Percentiles rank a stretch among this genome's conserved stretches.
Conservation (phyloP, 768 basidiomycete genomes). For the Podaxis sp. region DNA sequence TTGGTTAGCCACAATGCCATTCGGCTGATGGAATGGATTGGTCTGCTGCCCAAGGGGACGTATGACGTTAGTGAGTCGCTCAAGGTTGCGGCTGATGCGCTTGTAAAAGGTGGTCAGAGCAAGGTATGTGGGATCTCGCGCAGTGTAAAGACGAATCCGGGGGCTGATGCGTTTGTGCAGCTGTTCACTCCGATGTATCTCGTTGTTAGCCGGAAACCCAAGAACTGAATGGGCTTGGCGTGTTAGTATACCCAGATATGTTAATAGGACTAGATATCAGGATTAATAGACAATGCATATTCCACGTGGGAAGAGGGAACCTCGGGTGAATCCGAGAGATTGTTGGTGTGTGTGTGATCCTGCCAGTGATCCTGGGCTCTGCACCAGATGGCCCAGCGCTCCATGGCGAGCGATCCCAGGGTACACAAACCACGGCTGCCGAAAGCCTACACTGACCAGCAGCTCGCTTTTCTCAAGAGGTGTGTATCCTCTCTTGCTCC, state of each 20-base stretch:
- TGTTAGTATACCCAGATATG: slow-evolving; percentile 17
- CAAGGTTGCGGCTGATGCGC: slow-evolving; percentile 74
- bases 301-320: slow-evolving; percentile 13
- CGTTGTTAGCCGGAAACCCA: slow-evolving; percentile 59
- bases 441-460: slow-evolving; percentile 65
- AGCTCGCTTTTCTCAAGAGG: slow-evolving; percentile 56
- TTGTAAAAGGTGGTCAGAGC: slow-evolving; percentile 82
- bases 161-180: slow-evolving; percentile 36
- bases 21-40: slow-evolving; percentile 72
- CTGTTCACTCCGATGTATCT: slow-evolving; percentile 90
- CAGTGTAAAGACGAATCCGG: slow-evolving; percentile 10
- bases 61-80: slow-evolving; percentile 86
- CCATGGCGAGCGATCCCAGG: slow-evolving; percentile 58
- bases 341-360: slow-evolving; percentile 9
- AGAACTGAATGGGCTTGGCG: slow-evolving; percentile 32
- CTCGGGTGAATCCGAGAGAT: slow-evolving; percentile 14
- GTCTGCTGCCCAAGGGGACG: slow-evolving; percentile 90
- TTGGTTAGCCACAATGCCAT: slow-evolving; percentile 81
- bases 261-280: slow-evolving; percentile 3
- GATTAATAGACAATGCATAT: slow-evolving; percentile 12
- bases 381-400: slow-evolving; percentile 22
- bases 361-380: slow-evolving; percentile 21
- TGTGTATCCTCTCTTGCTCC: slow-evolving; percentile 24
- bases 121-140: slow-evolving; percentile 53
- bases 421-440: slow-evolving; percentile 65